These are phyloP conservation scores for Rhodotorula diobovata DNA, from an alignment of 768 basidiomycete genomes.

Conservation along the genomic window DNA sequence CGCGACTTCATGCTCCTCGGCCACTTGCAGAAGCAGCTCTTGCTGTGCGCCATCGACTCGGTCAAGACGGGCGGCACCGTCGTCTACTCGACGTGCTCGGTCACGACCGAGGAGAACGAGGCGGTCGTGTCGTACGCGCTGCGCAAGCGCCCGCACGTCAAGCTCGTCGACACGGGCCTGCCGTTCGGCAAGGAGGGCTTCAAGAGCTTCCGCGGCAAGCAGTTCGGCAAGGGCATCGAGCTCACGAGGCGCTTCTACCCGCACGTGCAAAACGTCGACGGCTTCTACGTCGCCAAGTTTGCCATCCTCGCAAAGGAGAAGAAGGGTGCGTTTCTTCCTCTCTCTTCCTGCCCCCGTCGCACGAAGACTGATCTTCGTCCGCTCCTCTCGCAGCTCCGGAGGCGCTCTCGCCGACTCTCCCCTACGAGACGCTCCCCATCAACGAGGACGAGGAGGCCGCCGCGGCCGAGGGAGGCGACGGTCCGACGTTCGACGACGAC, in stretches of 20 bases:
- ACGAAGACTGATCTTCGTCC: neutral
- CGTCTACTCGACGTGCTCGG: slow-evolving; percentile 97
- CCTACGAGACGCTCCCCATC: slow-evolving; percentile 44
- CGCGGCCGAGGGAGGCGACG: slow-evolving; percentile 26
- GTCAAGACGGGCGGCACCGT: slow-evolving; percentile 87
- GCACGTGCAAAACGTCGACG: slow-evolving; percentile 92
- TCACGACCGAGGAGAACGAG: slow-evolving; percentile 97
- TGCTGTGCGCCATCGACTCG: slow-evolving; percentile 96
- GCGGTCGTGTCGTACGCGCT: slow-evolving; percentile 96
- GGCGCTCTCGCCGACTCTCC: slow-evolving; percentile 43
- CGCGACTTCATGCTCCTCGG: slow-evolving; percentile 94
- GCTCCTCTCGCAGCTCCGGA: slow-evolving; percentile 42
- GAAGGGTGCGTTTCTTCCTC: neutral
- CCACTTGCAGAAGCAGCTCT: slow-evolving; percentile 95
- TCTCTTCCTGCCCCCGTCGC: too few relatives aligned
- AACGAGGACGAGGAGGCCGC: slow-evolving; percentile 46
- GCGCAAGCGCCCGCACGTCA: slow-evolving; percentile 84
- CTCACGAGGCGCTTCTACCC: slow-evolving; percentile 80
- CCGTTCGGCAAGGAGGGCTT: slow-evolving; percentile 91
- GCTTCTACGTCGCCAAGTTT: slow-evolving; percentile 98
- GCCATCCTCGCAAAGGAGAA: slow-evolving; percentile 52
- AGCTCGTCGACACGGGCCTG: slow-evolving; percentile 85
- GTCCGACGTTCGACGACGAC: slow-evolving; percentile 61
- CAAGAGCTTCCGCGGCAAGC: slow-evolving; percentile 83
- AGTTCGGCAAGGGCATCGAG: slow-evolving; percentile 69